Evolutionary conservation across 257 asterid genomes (phyloP).

Genomic region (Cynanchum wilfordii): DNA sequence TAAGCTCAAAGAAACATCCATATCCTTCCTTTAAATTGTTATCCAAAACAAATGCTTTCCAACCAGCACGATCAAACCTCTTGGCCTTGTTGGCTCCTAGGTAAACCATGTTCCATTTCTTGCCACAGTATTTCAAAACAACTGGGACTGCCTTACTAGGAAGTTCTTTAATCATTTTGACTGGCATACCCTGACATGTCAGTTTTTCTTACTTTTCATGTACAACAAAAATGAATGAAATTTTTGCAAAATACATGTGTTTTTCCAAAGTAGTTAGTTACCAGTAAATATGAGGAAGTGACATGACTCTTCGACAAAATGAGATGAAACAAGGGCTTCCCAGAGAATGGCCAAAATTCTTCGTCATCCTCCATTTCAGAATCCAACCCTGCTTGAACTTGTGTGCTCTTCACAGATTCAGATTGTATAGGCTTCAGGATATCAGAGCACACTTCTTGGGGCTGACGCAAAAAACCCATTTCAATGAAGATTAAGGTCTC

Average conservation of each 20-base stretch:
- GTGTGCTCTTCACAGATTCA: not conserved
- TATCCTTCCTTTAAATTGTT: constrained; percentile 41
- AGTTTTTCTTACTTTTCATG: not conserved
- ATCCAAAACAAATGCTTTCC: constrained; percentile 33
- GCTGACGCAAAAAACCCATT: not conserved
- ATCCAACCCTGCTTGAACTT: not conserved
- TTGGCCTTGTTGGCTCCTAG: not conserved
- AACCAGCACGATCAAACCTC: constrained; percentile 17
- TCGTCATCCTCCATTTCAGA: constrained; percentile 15
- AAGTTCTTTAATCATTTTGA: not conserved
- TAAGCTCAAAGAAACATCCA: constrained; percentile 50
- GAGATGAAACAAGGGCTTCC: constrained; percentile 23
- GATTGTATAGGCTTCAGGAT: not conserved
- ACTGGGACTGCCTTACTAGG: constrained; percentile 28
- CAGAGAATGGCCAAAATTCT: constrained; percentile 24
- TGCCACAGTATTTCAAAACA: constrained; percentile 28
- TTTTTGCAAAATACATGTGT: too few species aligned
- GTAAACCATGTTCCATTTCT: constrained; percentile 35
- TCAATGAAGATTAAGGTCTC: too few species aligned
- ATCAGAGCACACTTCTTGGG: not conserved
- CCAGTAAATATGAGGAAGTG: constrained; percentile 12
- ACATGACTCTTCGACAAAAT: constrained; percentile 18
- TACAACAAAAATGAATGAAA: not conserved
- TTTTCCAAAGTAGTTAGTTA: constrained; percentile 11
- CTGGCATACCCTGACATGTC: constrained; percentile 20